Base-by-base conservation (phyloP, 257 asterid genomes). In the Gentiana macrophylla region DNA sequence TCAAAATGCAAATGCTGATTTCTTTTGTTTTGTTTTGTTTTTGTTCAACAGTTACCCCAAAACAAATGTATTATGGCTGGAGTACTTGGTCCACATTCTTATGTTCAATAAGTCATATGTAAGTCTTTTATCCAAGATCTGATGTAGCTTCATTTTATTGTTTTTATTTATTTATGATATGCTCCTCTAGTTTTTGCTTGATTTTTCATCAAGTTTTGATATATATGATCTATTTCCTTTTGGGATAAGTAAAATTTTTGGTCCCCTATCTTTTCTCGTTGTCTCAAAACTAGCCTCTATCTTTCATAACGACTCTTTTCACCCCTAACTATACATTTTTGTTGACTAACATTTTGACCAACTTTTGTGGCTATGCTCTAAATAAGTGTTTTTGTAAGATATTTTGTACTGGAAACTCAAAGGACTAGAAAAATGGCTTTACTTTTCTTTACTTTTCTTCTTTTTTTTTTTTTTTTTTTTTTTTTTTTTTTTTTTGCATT, bases 61-160 rank as follows among this genome's bases (percentile, higher is more conserved):
- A 94, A 92, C 95, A 12, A 92, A 88, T 50, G 89, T 92, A 61
- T 49, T 85, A 62, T 92, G 98, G 97, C 70, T 92, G 69, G 97
- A 83, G 61, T 88, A 92, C 70, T 66, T 88, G 86, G 85, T 88
- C 10, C 95, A 88, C 68, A 81, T 85, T 61, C 67, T 92, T 75
- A 81, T 85, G 5, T 35, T 76, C 51, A 85, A 92, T 81, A 92
- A 92, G 79, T 62, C 93, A 63, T 92, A 69, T 65, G 98, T 92
- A 77, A 81, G 97, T 73, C 46, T 66, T 12, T 53, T 33, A 32
- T n/a, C 35, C 10, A 24, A 35, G 13, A n/a, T 43, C 35, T 13
- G 53, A 35, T 5, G 41, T 35, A 38, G 9, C 41, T 50, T 50
- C 32, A 11, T 41, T 35, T n/a, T 35, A 35, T 59, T 51, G 41